Conservation (phyloP, 805 yeast species). For the Yamadazyma ubonensis region DNA sequence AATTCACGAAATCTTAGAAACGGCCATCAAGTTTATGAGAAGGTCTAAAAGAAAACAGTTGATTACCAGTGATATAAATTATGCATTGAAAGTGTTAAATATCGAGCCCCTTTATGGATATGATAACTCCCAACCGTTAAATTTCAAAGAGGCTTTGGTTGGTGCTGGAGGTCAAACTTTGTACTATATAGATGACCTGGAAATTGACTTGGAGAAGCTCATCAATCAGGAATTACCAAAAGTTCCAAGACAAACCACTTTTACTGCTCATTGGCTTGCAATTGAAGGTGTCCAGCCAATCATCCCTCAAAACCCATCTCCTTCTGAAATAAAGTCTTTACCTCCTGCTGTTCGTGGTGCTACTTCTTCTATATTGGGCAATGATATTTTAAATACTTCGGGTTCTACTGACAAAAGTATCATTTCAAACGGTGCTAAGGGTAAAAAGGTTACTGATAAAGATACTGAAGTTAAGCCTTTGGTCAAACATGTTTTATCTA, state of each 20-base stretch:
- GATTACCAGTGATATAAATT: slow-evolving; percentile 75
- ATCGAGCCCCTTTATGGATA: slow-evolving; percentile 94
- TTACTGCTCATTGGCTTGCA: slow-evolving; percentile 96
- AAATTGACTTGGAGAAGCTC: slow-evolving; percentile 88
- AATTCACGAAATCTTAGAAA: slow-evolving; percentile 91
- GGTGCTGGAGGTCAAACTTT: slow-evolving; percentile 88
- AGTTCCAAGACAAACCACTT: slow-evolving; percentile 88
- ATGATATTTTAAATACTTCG: slow-evolving; percentile 36
- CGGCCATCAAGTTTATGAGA: slow-evolving; percentile 93
- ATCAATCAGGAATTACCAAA: slow-evolving; percentile 93
- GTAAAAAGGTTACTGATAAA: slow-evolving; percentile 26
- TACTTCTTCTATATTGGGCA: slow-evolving; percentile 47
- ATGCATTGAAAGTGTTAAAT: slow-evolving; percentile 80
- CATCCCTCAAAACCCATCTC: slow-evolving; percentile 92
- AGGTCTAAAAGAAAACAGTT: slow-evolving; percentile 84
- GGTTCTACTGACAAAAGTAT: slow-evolving; percentile 7
- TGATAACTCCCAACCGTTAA: slow-evolving; percentile 65
- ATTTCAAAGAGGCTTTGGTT: slow-evolving; percentile 83
- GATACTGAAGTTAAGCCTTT: slow-evolving; percentile 76
- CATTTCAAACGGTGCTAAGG: slow-evolving; percentile 12
- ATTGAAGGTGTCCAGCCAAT: slow-evolving; percentile 98
- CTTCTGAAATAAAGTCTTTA: slow-evolving; percentile 70
- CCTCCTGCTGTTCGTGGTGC: slow-evolving; percentile 86
- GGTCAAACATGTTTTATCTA: slow-evolving; percentile 92
- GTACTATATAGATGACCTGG: slow-evolving; percentile 89